Conservation (phyloP, 2,329 filamentous ascomycete genomes). For the Aspergillus candidus region DNA sequence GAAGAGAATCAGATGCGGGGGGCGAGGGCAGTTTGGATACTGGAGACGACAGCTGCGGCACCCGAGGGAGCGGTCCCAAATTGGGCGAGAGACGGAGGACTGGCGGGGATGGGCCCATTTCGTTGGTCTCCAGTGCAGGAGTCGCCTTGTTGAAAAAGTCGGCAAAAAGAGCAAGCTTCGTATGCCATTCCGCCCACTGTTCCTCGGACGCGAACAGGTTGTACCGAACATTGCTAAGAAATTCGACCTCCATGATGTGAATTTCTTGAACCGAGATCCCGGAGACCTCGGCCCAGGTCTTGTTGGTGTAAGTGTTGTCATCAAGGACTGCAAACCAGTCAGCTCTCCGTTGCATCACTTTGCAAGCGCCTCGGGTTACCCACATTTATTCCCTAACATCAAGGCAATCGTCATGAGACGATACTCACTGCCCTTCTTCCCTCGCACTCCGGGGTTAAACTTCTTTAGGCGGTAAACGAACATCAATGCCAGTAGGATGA, state of each 20-base stretch:
- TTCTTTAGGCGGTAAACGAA: conserved; percentile 93
- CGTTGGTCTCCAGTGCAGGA: conserved; percentile 37
- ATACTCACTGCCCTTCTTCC: conserved; percentile 89
- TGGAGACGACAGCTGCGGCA: conserved; percentile 23
- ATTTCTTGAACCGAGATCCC: conserved; percentile 91
- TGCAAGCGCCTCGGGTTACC: conserved; percentile 4
- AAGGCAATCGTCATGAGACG: conserved; percentile 85
- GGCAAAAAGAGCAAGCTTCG: conserved; percentile 73
- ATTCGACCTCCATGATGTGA: conserved; percentile 99
- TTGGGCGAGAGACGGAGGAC: conserved; percentile 32
- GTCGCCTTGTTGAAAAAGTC: conserved; percentile 72
- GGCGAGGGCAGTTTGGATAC: conserved; percentile 39
- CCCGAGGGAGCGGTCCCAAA: conserved; percentile 27
- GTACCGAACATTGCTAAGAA: conserved; percentile 97
- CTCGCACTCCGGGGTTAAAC: conserved; percentile 80
- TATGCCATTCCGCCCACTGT: conserved; percentile 84
- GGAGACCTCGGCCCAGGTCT: conserved; percentile 98
- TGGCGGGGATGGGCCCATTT: conserved; percentile 24
- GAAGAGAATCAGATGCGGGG: conserved; percentile 26
- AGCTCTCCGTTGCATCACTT: conserved; percentile 7
- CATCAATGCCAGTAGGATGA: conserved; percentile 79
- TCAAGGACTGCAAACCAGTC: conserved; percentile 62
- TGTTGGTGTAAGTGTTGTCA: conserved; percentile 99
- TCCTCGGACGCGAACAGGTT: conserved; percentile 78
- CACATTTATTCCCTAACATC: conserved; percentile 97